Evolutionary conservation across 1,284 basidiomycete species (phyloP).

Genomic region (Ceratobasidium theobromae): DNA sequence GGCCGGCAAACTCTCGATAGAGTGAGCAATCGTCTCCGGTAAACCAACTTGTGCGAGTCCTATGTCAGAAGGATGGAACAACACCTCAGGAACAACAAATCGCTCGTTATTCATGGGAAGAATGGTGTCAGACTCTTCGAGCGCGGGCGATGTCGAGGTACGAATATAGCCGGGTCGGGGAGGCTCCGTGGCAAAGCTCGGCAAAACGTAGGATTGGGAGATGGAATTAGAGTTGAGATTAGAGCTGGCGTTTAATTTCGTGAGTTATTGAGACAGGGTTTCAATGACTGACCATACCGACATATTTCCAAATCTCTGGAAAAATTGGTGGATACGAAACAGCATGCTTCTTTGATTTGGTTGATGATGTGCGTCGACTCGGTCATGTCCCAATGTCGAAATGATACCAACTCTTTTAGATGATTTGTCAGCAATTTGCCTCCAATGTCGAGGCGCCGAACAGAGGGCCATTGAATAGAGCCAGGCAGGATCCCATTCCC

Average conservation of each 20-base stretch:
- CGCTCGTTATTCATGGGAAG: slow-evolving; percentile 87
- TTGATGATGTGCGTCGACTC: slow-evolving; percentile 93
- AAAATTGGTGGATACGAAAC: slow-evolving; percentile 81
- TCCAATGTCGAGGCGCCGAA: slow-evolving; percentile 80
- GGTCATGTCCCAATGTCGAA: slow-evolving; percentile 97
- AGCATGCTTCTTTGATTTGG: slow-evolving; percentile 84
- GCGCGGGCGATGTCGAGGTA: slow-evolving; percentile 51
- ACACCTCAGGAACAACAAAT: slow-evolving; percentile 83
- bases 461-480: slow-evolving; percentile 35
- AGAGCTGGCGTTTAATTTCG: slow-evolving; percentile 39
- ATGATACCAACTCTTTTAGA: slow-evolving; percentile 89
- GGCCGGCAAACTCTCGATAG: slow-evolving; percentile 70
- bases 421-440: slow-evolving; percentile 95
- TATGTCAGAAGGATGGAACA: slow-evolving; percentile 87
- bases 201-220: slow-evolving; percentile 85
- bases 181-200: slow-evolving; percentile 72
- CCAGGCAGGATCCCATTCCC: too few relatives aligned
- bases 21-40: slow-evolving; percentile 69
- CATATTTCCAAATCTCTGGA: slow-evolving; percentile 72
- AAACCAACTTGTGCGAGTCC: slow-evolving; percentile 82
- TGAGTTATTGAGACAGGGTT: slow-evolving; percentile 29
- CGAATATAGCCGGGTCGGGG: slow-evolving; percentile 66
- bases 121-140: slow-evolving; percentile 60
- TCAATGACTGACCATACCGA: slow-evolving; percentile 61
- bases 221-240: slow-evolving; percentile 50